These are phyloP conservation scores for Eucalyptus rudis DNA, from an alignment of 345 rosid species.

Conservation along the genomic window DNA sequence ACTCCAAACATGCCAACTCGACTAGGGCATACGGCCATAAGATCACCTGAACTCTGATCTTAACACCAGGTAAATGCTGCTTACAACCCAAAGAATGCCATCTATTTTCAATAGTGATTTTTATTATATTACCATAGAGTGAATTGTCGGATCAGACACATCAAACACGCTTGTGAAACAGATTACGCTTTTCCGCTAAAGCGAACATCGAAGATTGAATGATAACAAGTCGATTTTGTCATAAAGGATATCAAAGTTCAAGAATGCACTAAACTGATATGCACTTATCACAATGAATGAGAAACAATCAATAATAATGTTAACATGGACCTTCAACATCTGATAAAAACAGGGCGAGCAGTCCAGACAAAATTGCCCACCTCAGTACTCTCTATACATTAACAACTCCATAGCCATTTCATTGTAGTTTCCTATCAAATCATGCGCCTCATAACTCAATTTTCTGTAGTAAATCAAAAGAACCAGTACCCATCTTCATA, in stretches of 20 bases:
- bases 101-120: background rate
- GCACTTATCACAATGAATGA: background rate
- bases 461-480: conserved; percentile 78
- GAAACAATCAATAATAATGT: background rate
- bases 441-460: conserved; percentile 14
- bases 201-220: background rate
- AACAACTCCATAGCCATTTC: background rate
- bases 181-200: background rate
- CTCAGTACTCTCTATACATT: background rate
- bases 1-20: background rate
- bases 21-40: background rate
- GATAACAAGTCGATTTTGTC: background rate
- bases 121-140: background rate
- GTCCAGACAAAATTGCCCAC: background rate
- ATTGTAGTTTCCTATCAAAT: background rate
- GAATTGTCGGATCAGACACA: background rate
- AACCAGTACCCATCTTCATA: conserved; percentile 81
- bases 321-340: background rate
- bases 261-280: background rate
- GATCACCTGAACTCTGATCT: background rate
- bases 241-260: background rate
- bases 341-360: background rate
- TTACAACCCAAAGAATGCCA: background rate
- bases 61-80: background rate
- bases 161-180: background rate